Conservation (phyloP, 768 basidiomycete genomes). For the Boletus tylopilopsis region DNA sequence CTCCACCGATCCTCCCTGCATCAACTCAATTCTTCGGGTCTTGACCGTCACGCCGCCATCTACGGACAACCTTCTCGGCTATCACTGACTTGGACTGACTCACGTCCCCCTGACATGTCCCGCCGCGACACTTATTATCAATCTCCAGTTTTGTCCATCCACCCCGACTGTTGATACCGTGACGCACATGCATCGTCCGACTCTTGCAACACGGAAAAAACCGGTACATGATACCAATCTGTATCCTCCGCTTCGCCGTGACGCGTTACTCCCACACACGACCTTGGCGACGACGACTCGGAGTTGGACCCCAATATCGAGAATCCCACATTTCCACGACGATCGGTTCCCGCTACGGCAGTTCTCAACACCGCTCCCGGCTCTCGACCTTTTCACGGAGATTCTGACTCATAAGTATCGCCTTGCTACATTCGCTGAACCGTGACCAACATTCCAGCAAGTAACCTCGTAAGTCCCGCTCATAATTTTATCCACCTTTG, state of each 20-base stretch:
- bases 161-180: background rate
- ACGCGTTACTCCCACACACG: conserved; percentile 4
- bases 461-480: no score
- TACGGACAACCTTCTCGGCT: background rate
- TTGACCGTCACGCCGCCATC: background rate
- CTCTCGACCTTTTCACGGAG: background rate
- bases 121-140: no score
- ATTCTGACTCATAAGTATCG: background rate
- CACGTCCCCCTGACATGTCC: no score
- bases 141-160: conserved; percentile 1
- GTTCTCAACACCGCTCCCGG: background rate
- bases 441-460: no score
- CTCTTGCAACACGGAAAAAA: conserved; percentile 6
- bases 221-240: conserved; percentile 11
- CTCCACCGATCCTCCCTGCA: no score
- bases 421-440: no score
- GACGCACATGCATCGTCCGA: background rate
- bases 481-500: no score
- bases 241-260: background rate
- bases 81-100: no score
- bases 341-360: conserved; percentile 8
- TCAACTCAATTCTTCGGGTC: background rate
- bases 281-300: conserved; percentile 11
- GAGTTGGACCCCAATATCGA: conserved; percentile 4
- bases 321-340: conserved; percentile 17